These are phyloP conservation scores for Spinacia oleracea DNA, from an alignment of 179 eudicot genomes.

Conservation along the genomic window DNA sequence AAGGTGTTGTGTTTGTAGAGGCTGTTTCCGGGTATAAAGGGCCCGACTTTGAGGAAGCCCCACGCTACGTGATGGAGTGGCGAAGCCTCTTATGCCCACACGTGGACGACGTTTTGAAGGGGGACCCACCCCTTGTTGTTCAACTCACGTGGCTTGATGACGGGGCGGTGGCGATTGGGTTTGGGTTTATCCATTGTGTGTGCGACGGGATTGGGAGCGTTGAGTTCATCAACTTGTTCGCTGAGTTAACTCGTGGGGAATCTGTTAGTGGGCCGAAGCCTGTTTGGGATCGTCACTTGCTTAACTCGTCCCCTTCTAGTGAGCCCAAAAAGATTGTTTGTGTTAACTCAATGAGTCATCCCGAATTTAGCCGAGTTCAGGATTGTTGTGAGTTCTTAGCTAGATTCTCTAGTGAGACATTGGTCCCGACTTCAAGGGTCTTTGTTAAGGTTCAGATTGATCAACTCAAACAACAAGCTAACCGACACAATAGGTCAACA, in stretches of 20 bases:
- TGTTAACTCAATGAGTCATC: constrained; percentile 37
- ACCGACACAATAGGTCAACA: constrained; percentile 23
- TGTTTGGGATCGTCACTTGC: constrained; percentile 60
- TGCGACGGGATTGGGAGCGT: constrained; percentile 73
- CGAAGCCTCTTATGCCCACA: constrained; percentile 45
- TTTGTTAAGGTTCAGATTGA: constrained; percentile 35
- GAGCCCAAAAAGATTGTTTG: background rate
- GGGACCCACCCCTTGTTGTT: constrained; percentile 56
- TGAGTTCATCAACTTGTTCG: constrained; percentile 53
- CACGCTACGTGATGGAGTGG: constrained; percentile 53
- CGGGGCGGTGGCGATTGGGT: constrained; percentile 48
- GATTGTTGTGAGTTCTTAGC: constrained; percentile 49
- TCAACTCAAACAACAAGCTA: constrained; percentile 44
- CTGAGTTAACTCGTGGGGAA: constrained; percentile 45
- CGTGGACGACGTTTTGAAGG: constrained; percentile 49
- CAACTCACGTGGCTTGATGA: constrained; percentile 85
- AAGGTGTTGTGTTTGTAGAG: constrained; percentile 62
- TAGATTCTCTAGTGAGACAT: constrained; percentile 36
- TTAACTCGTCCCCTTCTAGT: constrained; percentile 20
- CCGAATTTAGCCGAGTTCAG: constrained; percentile 54
- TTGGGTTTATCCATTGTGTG: constrained; percentile 64
- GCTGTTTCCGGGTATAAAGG: constrained; percentile 40
- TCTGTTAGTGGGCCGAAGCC: constrained; percentile 37
- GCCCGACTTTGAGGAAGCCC: constrained; percentile 54
- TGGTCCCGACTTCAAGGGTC: constrained; percentile 52